Evolutionary conservation across 2,329 filamentous ascomycete species (phyloP).

Genomic region (Paradendryphiella salina): DNA sequence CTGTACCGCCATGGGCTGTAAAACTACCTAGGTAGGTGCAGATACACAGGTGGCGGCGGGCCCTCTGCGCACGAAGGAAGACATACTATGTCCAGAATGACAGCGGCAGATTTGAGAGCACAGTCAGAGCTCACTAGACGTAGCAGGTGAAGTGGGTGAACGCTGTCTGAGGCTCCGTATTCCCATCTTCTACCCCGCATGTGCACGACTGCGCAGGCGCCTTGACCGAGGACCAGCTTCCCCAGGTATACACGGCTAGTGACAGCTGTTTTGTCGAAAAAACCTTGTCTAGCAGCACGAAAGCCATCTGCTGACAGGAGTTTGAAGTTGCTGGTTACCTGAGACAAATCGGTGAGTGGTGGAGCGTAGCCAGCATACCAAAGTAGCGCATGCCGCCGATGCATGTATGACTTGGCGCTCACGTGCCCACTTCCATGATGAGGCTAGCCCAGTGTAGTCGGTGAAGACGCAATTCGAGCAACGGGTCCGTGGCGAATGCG

Average conservation of each 20-base stretch:
- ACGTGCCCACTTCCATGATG: constrained; percentile 24
- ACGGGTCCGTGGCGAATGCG: constrained; percentile 10
- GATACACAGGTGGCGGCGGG: not conserved
- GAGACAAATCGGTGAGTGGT: constrained; percentile 37
- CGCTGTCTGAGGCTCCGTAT: constrained; percentile 13
- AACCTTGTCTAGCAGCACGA: constrained; percentile 24
- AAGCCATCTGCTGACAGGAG: constrained; percentile 32
- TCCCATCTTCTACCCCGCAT: constrained; percentile 26
- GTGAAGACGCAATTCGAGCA: constrained; percentile 22
- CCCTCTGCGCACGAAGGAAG: constrained; percentile 4
- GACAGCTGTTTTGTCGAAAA: constrained; percentile 16
- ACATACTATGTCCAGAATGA: not conserved
- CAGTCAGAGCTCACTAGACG: not conserved
- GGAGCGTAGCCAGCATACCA: constrained; percentile 25
- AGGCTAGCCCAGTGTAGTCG: constrained; percentile 22
- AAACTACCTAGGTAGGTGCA: not conserved
- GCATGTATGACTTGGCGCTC: constrained; percentile 38
- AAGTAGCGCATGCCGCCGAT: constrained; percentile 39
- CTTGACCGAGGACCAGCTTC: constrained; percentile 14
- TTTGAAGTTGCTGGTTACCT: constrained; percentile 31
- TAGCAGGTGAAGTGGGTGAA: constrained; percentile 3
- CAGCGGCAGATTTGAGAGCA: not conserved
- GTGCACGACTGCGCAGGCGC: constrained; percentile 14
- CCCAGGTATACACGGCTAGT: constrained; percentile 25
- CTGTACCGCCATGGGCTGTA: constrained; percentile 6